Base-by-base conservation (phyloP, 139 green algal genomes). In the Zygnema cylindricum region DNA sequence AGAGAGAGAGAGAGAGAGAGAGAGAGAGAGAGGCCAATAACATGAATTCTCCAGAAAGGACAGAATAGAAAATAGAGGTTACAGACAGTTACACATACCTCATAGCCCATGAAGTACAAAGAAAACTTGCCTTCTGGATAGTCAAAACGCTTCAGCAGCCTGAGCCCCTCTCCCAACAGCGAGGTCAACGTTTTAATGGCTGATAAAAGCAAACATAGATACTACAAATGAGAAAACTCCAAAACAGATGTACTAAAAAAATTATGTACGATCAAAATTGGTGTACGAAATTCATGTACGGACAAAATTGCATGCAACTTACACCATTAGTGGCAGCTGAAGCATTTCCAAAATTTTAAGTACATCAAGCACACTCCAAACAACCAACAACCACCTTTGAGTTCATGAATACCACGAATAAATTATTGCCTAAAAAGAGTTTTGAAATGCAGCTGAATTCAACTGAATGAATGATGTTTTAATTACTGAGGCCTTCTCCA, bases 91-190 rank as follows among this genome's bases (percentile, higher is more conserved):
- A 7, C 49, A 84, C 1, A 42, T 76, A 90, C 87, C 87, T 82
- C 87, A 25, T 93, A 92, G 1, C 88, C 88, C 88, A 92, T 88
- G 76, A 92, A 92, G 88, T 92, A 92, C n/a, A 92, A 42, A 38
- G 73, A 91, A 76, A 92, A 92, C 88, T 92, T 92, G 11, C 22
- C 55, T 23, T 87, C 75, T 22, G 88, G 88, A 36, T 77, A 92
- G 42, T 92, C 88, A 25, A 92, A 69, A 35, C 88, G 54, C 89
- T 93, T 93, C 49, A 92, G 55, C 43, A 92, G 88, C 35, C 87
- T 90, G 85, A n/a, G 36, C 43, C 2, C 30, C 42, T 3, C 76
- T 21, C 30, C 55, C 76, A 39, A 86, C 42, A 32, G n/a, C 55
- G n/a, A 25, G 35, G n/a, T 41, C 76, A 69, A 82, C 7, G 32